Evolutionary conservation across 345 rosid genomes (phyloP).

Genomic region (Anastatica hierochuntica): DNA sequence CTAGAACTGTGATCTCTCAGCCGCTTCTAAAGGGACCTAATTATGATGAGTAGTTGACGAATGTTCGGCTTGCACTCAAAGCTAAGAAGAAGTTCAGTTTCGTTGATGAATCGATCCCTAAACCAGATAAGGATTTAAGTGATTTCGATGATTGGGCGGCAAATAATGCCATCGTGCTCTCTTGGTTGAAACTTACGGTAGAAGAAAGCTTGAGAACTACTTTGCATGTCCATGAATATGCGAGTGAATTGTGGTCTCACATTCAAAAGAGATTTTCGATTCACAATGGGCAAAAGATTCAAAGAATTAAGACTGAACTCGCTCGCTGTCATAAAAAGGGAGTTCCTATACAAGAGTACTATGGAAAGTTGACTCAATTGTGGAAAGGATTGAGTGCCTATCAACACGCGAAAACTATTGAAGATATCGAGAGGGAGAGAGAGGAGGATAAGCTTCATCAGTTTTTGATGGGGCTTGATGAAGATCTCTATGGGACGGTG

Average conservation of each 20-base stretch:
- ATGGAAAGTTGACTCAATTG: no score
- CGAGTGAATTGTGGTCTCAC: neutral
- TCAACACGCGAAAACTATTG: neutral
- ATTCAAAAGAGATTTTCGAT: neutral
- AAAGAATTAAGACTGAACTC: neutral
- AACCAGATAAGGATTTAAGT: neutral
- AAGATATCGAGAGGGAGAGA: neutral
- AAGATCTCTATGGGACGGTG: no score
- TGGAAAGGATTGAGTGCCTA: no score
- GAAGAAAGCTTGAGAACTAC: neutral
- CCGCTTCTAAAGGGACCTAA: neutral
- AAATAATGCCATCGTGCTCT: neutral
- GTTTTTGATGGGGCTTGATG: no score
- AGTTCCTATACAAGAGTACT: neutral
- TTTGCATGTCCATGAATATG: neutral
- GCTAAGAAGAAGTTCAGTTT: neutral
- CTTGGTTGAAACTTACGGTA: neutral
- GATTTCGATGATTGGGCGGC: neutral
- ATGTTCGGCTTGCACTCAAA: neutral
- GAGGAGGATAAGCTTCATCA: no score
- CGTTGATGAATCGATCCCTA: neutral
- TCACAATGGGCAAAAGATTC: neutral
- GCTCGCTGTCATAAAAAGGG: neutral
- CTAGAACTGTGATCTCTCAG: neutral
- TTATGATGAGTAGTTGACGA: neutral